Percentiles rank a stretch among this genome's conserved stretches.
Evolutionary conservation across 495 filamentous ascomycete species (phyloP).

Genomic region (Penicillium longicatenatum): DNA sequence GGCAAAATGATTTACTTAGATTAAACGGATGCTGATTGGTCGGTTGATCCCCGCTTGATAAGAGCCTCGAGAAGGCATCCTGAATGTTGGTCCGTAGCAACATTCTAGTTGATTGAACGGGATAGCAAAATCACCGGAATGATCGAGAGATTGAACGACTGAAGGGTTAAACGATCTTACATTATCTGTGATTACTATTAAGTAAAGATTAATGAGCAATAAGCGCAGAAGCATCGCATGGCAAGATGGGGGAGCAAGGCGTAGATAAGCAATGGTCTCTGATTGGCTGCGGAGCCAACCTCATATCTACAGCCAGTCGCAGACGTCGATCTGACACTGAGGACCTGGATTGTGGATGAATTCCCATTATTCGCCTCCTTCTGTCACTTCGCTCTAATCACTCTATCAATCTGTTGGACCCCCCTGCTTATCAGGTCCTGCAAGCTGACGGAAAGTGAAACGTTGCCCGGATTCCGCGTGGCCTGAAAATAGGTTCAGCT

Average conservation of each 20-base stretch:
- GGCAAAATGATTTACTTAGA: slow-evolving; percentile 1
- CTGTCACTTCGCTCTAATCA: slow-evolving; percentile 26
- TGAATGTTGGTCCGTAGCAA: background rate
- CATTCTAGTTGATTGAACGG: background rate
- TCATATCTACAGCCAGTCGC: slow-evolving; percentile 38
- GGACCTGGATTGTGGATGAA: slow-evolving; percentile 3
- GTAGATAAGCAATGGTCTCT: slow-evolving; percentile 24
- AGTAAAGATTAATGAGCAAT: background rate
- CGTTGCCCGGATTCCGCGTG: background rate
- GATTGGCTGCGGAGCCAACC: slow-evolving; percentile 23
- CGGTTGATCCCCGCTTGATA: background rate
- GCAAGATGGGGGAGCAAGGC: background rate
- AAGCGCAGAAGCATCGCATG: background rate
- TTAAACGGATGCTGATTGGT: slow-evolving; percentile 3
- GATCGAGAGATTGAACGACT: background rate
- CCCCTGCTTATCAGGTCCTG: slow-evolving; percentile 19
- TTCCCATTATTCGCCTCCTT: slow-evolving; percentile 34
- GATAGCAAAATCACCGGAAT: too few relatives aligned
- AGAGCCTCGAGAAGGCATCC: background rate
- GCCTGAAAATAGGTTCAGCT: background rate
- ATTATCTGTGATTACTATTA: background rate
- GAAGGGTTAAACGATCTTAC: background rate
- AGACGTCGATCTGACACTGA: background rate
- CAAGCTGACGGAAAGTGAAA: slow-evolving; percentile 3
- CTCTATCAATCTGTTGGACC: slow-evolving; percentile 15